Evolutionary conservation across 139 green algal species (phyloP), one percentile per base, ranked within the genome.

Genomic region (Coccomyxa sp.): DNA sequence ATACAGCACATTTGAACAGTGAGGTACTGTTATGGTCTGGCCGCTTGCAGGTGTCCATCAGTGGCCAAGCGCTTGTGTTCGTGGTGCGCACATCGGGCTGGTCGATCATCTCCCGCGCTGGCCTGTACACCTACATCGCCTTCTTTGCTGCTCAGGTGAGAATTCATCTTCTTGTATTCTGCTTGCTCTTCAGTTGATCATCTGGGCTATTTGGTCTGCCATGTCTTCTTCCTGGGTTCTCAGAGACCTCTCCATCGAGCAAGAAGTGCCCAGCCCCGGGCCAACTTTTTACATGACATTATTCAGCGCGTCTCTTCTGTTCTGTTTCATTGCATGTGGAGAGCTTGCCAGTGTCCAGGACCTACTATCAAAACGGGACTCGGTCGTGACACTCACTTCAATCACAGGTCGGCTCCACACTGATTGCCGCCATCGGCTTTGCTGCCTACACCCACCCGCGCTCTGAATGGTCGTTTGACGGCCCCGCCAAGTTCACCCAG

Each of bases 11-110:
- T n/a, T n/a, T n/a, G n/a, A n/a, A n/a, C 38, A 51, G 38, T 51
- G 38, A 51, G 7, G 7, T 11, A 51, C 3, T 51, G 38, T 3
- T 51, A 51, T 51, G 38, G 38, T 51, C 38, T 51, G 3, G 38
- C 14, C 27, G 66, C 23, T 67, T 82, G 68, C 88, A 92, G 86
- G 88, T 94, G 13, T 95, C 91, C 27, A 82, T 95, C 28, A 91
- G 85, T 51, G 93, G 93, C 27, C 93, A 96, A 88, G 92, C 91
- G 12, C 83, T 97, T 10, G 93, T 97, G 76, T 95, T 97, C 84
- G 93, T 97, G 15, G 92, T 95, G 30, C 91, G 93, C 68, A 93
- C 88, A 66, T 76, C 87, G 51, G 78, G 67, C 17, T 92, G 88
- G 82, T 96, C 92, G 0, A 79, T 96, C 30, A 67, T 87, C 10